Base-by-base conservation (phyloP, 176 grass and related monocot genomes). In the Areca catechu region DNA sequence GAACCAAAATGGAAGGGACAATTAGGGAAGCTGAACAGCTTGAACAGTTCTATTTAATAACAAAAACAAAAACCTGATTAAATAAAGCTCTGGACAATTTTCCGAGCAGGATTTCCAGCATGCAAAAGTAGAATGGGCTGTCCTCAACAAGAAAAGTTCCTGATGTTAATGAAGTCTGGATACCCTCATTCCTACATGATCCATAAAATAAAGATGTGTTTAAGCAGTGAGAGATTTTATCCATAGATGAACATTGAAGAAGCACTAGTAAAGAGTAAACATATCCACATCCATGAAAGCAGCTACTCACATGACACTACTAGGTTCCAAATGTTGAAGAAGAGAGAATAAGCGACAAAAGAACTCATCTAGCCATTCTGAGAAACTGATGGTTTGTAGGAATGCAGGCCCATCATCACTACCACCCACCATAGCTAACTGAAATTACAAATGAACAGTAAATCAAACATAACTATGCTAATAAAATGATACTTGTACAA, bases 101-200 rank as follows among this genome's bases (percentile, higher is more conserved):
- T 43, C 92, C 92, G 49, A 97, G 72, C 79, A 91, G 61, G 71
- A 97, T 76, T 85, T 97, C 79, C 55, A 97, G 75, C 86, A 97
- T 91, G 73, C 86, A 97, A 56, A 90, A 97, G 53, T 91, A 97
- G 64, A 85, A 72, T n/a, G 86, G 78, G 19, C 75, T 84, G 62
- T 97, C 86, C 65, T 90, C 83, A 71, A 78, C 78, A 62, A 97
- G 92, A 71, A 97, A 97, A 64, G 86, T 97, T 77, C 87, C 87
- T 22, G 74, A 79, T 72, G 81, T 74, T 34, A 54, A 56, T 69
- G 86, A 91, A 68, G 65, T 75, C 49, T 85, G 80, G 63, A 77
- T 74, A 69, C 81, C 86, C 60, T 97, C 92, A 30, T 82, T 82
- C 53, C 92, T 97, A 79, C 53, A 83, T 52, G 53, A 86, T 68